Evolutionary conservation across 2,329 filamentous ascomycete genomes (phyloP).

Genomic region (Aspergillus sclerotialis): DNA sequence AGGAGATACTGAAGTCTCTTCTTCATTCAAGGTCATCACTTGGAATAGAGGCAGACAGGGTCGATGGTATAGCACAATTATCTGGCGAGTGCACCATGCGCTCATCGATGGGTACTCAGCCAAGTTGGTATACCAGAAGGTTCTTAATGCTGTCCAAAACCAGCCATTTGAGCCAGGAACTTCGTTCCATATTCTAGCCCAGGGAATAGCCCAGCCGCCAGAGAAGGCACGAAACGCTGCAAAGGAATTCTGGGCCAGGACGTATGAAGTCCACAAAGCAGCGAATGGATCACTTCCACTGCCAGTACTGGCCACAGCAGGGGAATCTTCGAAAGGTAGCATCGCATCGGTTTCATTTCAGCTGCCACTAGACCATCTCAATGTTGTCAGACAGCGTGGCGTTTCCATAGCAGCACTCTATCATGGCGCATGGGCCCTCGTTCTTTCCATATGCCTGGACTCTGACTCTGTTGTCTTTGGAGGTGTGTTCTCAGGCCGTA

Average conservation of each 20-base stretch:
- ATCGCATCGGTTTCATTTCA: too few relatives aligned
- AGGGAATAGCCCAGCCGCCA: slow-evolving; percentile 1
- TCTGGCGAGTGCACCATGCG: slow-evolving; percentile 28
- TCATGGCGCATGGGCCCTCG: slow-evolving; percentile 32
- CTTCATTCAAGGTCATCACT: too few relatives aligned
- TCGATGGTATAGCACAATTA: too few relatives aligned
- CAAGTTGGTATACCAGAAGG: slow-evolving; percentile 12
- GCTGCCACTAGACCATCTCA: too few relatives aligned
- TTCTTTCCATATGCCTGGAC: slow-evolving; percentile 22
- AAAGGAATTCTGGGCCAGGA: too few relatives aligned
- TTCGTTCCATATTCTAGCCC: slow-evolving; percentile 3
- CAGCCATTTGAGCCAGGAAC: slow-evolving; percentile 1
- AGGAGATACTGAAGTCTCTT: too few relatives aligned
- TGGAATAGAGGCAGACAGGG: too few relatives aligned
- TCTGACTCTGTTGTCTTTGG: slow-evolving; percentile 29
- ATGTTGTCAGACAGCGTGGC: too few relatives aligned
- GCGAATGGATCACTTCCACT: too few relatives aligned
- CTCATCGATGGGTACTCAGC: slow-evolving; percentile 27
- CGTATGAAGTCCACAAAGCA: too few relatives aligned
- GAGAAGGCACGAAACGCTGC: neutral
- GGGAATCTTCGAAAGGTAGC: too few relatives aligned
- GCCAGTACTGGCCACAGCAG: slow-evolving; percentile 4
- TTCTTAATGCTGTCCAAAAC: slow-evolving; percentile 10
- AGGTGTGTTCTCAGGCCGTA: slow-evolving; percentile 28
- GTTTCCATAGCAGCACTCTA: slow-evolving; percentile 9